Evolutionary conservation across 169 alveolate species (phyloP).

Genomic region (Plasmodium billcollinsi): DNA sequence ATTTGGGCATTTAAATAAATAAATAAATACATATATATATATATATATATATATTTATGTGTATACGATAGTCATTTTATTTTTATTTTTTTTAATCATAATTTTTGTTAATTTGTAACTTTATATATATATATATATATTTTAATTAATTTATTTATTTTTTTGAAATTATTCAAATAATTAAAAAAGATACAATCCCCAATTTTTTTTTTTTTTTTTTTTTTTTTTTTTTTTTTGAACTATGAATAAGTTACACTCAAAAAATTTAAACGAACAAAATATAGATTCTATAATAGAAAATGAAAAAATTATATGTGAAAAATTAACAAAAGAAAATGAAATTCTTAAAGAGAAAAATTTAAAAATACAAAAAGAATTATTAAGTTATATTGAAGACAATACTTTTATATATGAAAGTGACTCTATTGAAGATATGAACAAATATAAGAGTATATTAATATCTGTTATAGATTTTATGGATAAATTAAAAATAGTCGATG

Average conservation of each 20-base stretch:
- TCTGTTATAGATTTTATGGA: conserved; percentile 43
- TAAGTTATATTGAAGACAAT: conserved; percentile 28
- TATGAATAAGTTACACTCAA: conserved; percentile 45
- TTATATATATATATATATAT: conserved; percentile 1
- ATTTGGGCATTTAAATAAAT: background rate
- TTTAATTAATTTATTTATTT: too few relatives aligned
- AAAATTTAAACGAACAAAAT: conserved; percentile 40
- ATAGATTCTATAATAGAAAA: conserved; percentile 26
- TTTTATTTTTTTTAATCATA: background rate
- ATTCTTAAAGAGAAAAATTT: conserved; percentile 45
- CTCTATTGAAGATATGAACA: conserved; percentile 21
- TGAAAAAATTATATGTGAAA: conserved; percentile 23
- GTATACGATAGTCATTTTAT: background rate
- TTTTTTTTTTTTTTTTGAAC: background rate
- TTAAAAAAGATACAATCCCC: background rate
- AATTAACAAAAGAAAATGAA: conserved; percentile 37
- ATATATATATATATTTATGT: background rate
- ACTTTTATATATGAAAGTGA: conserved; percentile 28
- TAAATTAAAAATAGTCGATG: conserved; percentile 41
- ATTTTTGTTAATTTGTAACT: too few relatives aligned
- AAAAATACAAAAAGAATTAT: conserved; percentile 27
- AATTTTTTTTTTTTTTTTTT: background rate
- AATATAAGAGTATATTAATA: conserved; percentile 13
- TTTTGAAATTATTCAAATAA: background rate
- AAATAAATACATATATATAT: background rate